These are phyloP conservation scores for Neoboletus magnificus DNA, from an alignment of 768 basidiomycete genomes.

Conservation along the genomic window DNA sequence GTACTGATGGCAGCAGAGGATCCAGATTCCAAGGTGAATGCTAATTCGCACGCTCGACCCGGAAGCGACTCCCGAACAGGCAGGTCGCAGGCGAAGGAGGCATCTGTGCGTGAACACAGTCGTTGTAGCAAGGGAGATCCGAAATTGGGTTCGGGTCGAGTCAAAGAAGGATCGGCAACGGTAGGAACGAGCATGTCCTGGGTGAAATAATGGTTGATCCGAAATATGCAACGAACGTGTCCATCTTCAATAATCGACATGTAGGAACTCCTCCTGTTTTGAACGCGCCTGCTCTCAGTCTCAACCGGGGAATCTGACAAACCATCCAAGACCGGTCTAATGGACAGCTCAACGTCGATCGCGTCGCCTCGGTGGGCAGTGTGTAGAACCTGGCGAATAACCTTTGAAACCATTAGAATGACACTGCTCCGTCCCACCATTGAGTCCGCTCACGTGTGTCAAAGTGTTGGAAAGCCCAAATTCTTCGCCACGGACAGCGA, in stretches of 20 bases:
- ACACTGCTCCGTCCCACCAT: not conserved
- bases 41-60: slow-evolving; percentile 64
- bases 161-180: slow-evolving; percentile 6
- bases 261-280: slow-evolving; percentile 27
- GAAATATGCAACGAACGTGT: slow-evolving; percentile 55
- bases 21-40: slow-evolving; percentile 61
- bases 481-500: slow-evolving; percentile 82
- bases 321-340: slow-evolving; percentile 36
- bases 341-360: slow-evolving; percentile 78
- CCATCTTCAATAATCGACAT: slow-evolving; percentile 28
- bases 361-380: slow-evolving; percentile 73
- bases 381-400: slow-evolving; percentile 77
- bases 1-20: slow-evolving; percentile 42
- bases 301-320: slow-evolving; percentile 25
- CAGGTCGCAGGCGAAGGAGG: slow-evolving; percentile 37
- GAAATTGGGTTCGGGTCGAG: slow-evolving; percentile 41
- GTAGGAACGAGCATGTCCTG: slow-evolving; percentile 11
- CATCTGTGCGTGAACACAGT: slow-evolving; percentile 58
- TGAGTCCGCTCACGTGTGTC: slow-evolving; percentile 65
- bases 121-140: slow-evolving; percentile 54
- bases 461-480: slow-evolving; percentile 78
- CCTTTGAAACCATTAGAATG: slow-evolving; percentile 42
- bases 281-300: slow-evolving; percentile 18
- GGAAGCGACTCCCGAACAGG: slow-evolving; percentile 39
- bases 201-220: slow-evolving; percentile 50